Evolutionary conservation across 2,329 filamentous ascomycete species (phyloP), one percentile per base, ranked within the genome.

Genomic region (Paraconiothyrium sp.): DNA sequence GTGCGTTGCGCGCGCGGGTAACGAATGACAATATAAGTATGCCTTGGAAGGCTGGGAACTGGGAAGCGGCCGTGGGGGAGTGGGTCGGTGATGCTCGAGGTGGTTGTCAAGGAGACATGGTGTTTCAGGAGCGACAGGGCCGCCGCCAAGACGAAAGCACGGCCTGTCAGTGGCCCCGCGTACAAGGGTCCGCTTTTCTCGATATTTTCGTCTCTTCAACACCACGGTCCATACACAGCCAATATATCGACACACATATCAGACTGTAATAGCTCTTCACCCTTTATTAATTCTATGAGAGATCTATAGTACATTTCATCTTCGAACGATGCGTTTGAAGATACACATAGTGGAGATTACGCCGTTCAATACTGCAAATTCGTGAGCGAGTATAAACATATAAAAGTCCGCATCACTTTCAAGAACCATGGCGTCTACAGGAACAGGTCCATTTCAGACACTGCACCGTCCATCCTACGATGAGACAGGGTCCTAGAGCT

Each of bases 1-100:
- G 49, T 56, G 43, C 54, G 22, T 64, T 64, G 63, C 63, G 64
- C 63, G 57, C 60, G 66, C 41, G 61, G 39, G 20, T 64, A 70
- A 67, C 63, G 71, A 75, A 62, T 60, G 72, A 69, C 65, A 61
- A 64, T 62, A 61, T 54, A 62, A 54, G 44, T 39, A 49, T 50
- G 54, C 57, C 63, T 54, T 13, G 50, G 34, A 43, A 66, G 64
- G 58, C 54, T 56, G 54, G 32, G 54, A 56, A 47, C 54, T 56
- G 54, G 32, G 54, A 56, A 47, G 54, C 30, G 41, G 32, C 54
- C n/a, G 54, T 43, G 54, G 54, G 54, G 54, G 54, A 48, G 43
- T 47, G 54, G 54, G 54, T 39, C 54, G 52, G 20, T 27, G 54
- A 39, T 22, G 41, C 52, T 54, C 34, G 35, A 13, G 27, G 54